Percentiles rank a stretch among this genome's conserved stretches.
phyloP scores from a whole-genome alignment of 2,329 filamentous ascomycete genomes.

The Diplodia scrobiculata region DNA sequence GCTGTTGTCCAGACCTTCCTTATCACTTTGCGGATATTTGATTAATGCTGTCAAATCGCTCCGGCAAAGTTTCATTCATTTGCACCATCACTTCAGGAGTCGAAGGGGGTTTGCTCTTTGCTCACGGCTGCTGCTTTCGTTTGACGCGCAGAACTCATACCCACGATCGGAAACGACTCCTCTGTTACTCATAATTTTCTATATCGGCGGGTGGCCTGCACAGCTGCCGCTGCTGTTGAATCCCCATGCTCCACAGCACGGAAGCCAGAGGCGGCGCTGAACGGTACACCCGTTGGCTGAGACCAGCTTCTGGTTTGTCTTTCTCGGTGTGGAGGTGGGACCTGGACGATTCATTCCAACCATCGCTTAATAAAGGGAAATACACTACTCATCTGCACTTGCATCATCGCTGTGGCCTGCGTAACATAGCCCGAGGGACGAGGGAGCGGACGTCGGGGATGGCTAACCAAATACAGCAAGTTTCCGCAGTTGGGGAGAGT shows the following conservation, averaged over 20 bases:
- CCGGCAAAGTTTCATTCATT: conserved; percentile 1
- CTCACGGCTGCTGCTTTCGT: neutral
- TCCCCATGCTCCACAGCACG: neutral
- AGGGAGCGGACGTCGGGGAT: neutral
- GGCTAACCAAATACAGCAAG: conserved; percentile 21
- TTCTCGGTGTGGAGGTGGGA: neutral
- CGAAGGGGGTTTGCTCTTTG: neutral
- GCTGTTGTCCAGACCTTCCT: neutral
- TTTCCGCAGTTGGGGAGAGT: conserved; percentile 3
- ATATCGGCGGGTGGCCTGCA: neutral
- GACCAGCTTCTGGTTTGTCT: neutral
- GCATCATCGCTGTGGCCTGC: no score
- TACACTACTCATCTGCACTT: neutral
- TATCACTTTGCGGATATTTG: neutral
- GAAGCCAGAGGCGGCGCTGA: neutral
- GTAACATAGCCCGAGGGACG: neutral
- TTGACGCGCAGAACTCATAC: neutral
- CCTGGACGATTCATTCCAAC: neutral
- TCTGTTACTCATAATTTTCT: neutral
- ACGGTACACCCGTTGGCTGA: neutral
- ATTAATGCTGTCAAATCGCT: neutral
- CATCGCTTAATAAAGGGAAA: no score
- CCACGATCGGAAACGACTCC: neutral
- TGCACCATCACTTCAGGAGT: neutral
- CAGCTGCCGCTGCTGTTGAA: neutral